Evolutionary conservation across 176 grass and related monocot genomes (phyloP), one percentile per base, ranked within the genome.

Genomic region (Musa itinerans): DNA sequence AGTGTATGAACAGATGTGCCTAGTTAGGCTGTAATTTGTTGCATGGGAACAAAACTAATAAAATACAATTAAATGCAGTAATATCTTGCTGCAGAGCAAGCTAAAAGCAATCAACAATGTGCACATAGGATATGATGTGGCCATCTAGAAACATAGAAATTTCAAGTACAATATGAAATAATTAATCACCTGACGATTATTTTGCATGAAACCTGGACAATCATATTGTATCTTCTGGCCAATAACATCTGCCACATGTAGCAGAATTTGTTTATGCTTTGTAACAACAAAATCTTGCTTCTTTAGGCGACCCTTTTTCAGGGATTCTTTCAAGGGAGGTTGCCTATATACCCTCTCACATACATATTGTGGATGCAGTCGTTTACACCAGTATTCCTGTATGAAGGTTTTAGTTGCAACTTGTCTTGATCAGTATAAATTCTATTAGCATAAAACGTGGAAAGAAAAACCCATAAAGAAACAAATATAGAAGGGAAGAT

Each of bases 311-410:
- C 95, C 90, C 73, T 58, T 85, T 86, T 89, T 91, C 73, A 98
- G 80, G 80, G 95, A 98, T 54, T 88, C 86, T 71, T 81, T 77
- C 26, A 98, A 77, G 21, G 87, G 88, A 83, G 95, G 88, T 52
- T 98, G 95, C 34, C 95, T 86, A 75, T 88, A 98, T 54, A 98
- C 95, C 80, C 90, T 93, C 71, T 98, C 90, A 54, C 88, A 89
- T 73, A 98, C 95, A 87, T 94, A 84, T 86, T 98, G 93, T 59
- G 95, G 95, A 79, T 98, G 95, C 15, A 89, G 84, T 54, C 95
- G 78, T 87, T 98, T 98, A 85, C 95, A 98, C 90, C 95, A 98
- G 75, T 98, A 93, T 85, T 98, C 95, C 95, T 98, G 67, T 24
- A 53, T 15, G 9, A 52, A 65, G 21, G 61, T 76, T 65, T 19